phyloP scores from a whole-genome alignment of 2,329 filamentous ascomycete genomes.

The Alternaria atra region DNA sequence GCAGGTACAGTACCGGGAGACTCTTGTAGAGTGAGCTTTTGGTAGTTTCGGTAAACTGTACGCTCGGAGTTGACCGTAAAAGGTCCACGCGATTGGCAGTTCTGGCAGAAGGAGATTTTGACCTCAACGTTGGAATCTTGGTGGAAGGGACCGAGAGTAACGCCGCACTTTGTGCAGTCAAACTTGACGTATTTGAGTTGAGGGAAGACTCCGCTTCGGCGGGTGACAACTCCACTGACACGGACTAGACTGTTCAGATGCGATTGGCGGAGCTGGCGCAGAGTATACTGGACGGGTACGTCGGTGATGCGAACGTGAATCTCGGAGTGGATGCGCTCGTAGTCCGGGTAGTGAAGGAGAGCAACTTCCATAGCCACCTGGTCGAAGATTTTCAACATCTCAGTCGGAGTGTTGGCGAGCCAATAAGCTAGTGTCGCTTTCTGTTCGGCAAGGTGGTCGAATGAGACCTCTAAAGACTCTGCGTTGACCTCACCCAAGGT shows the following conservation, averaged over 20 bases:
- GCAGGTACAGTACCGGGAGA: constrained; percentile 96
- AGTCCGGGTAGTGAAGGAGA: constrained; percentile 94
- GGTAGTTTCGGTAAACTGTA: constrained; percentile 98
- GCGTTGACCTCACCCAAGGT: constrained; percentile 98
- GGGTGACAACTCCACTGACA: constrained; percentile 93
- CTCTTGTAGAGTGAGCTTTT: constrained; percentile 96
- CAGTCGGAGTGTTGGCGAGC: constrained; percentile 92
- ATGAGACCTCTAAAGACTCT: constrained; percentile 95
- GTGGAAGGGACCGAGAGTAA: constrained; percentile 93
- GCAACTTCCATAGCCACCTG: constrained; percentile 97
- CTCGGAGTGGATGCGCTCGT: constrained; percentile 95
- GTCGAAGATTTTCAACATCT: constrained; percentile 95
- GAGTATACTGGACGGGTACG: constrained; percentile 91
- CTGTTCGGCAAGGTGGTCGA: constrained; percentile 86
- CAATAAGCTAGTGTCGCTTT: constrained; percentile 97
- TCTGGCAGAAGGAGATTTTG: constrained; percentile 95
- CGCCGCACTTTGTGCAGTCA: constrained; percentile 91
- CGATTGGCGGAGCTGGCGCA: constrained; percentile 91
- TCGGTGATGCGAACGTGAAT: constrained; percentile 98
- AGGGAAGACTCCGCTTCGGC: constrained; percentile 93
- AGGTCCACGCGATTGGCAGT: constrained; percentile 92
- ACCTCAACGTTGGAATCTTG: constrained; percentile 97
- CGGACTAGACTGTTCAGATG: constrained; percentile 96
- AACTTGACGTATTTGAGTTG: constrained; percentile 99
- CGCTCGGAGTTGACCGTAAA: constrained; percentile 97